Base-by-base conservation (phyloP, 2,329 filamentous ascomycete genomes). In the Trichoderma harzianum region DNA sequence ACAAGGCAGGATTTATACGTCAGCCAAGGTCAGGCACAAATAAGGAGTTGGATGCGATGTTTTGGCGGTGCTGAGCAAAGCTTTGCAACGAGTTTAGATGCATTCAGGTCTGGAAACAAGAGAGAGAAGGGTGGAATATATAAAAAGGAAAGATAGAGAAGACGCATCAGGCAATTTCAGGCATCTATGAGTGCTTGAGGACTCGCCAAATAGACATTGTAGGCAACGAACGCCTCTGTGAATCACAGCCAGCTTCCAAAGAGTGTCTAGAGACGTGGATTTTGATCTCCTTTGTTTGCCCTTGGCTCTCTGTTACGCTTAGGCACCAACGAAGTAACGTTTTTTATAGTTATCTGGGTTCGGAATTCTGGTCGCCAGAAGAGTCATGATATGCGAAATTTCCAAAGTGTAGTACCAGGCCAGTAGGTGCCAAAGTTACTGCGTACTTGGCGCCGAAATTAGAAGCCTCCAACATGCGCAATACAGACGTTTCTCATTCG, bases 1-100 rank as follows among this genome's bases (percentile, higher is more conserved):
- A 77, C 76, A 78, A 70, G 68, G 78, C 76, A 79, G 73, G 76
- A 76, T 67, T 71, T 53, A 70, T 32, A 62, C 39, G 55, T 36
- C 18, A 43, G 2, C 10, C 18, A 21, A 6, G 30, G 28, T 8
- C 30, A 32, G 57, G 57, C 30, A 11, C 26, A 18, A 21, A 21
- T 34, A 60, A 43, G 39, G 39, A 10, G 3, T 43, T 43, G 39
- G 7, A 43, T 34, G 51, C 18, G 43, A n/a, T 55, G 2, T 21
- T 30, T 61, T 61, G 65, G 32, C n/a, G 14, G 18, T 2, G 21
- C 28, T 16, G 28, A 7, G 8, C 26, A 60, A 28, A 24, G 34
- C n/a, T n/a, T 28, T 39, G 21, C 18, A 58, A 21, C 36, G 3
- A 47, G 1, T n/a, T 5, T 21, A 47, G 43, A 21, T 21, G 43